These are phyloP conservation scores for Trichosporon asahii DNA, from an alignment of 1,284 basidiomycete species.

Conservation along the genomic window DNA sequence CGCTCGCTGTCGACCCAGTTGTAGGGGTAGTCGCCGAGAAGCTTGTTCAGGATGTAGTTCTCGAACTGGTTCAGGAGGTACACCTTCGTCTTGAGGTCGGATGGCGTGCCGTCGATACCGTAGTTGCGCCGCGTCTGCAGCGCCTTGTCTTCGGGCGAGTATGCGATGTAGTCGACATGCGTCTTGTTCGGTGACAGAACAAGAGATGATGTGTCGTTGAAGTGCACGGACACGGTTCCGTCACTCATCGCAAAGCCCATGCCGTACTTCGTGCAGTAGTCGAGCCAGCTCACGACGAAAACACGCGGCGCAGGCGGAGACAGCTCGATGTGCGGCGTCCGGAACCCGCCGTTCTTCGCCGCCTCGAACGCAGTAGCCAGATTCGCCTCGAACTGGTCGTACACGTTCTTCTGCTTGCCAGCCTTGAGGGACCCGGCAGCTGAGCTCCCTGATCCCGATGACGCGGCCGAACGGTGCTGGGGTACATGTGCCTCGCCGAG, in stretches of 20 bases:
- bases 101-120: slow-evolving; percentile 37
- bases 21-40: slow-evolving; percentile 73
- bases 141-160: slow-evolving; percentile 30
- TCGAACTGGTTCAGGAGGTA: slow-evolving; percentile 90
- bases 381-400: slow-evolving; percentile 56
- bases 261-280: slow-evolving; percentile 97
- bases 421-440: neutral
- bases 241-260: slow-evolving; percentile 97
- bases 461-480: neutral
- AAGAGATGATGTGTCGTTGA: slow-evolving; percentile 88
- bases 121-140: slow-evolving; percentile 45
- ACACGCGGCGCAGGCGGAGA: slow-evolving; percentile 66
- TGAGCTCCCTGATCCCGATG: neutral
- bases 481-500: slow-evolving; percentile 15
- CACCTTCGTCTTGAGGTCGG: slow-evolving; percentile 76
- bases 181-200: slow-evolving; percentile 77
- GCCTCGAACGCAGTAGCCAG: slow-evolving; percentile 55
- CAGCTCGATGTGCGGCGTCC: slow-evolving; percentile 50
- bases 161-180: slow-evolving; percentile 77
- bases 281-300: slow-evolving; percentile 96
- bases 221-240: slow-evolving; percentile 89
- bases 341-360: slow-evolving; percentile 13
- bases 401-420: slow-evolving; percentile 5
- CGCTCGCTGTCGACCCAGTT: slow-evolving; percentile 68
- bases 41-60: slow-evolving; percentile 80